These are phyloP conservation scores for Berkeleyomyces rouxiae DNA, from an alignment of 2,329 filamentous ascomycete genomes.

Conservation along the genomic window DNA sequence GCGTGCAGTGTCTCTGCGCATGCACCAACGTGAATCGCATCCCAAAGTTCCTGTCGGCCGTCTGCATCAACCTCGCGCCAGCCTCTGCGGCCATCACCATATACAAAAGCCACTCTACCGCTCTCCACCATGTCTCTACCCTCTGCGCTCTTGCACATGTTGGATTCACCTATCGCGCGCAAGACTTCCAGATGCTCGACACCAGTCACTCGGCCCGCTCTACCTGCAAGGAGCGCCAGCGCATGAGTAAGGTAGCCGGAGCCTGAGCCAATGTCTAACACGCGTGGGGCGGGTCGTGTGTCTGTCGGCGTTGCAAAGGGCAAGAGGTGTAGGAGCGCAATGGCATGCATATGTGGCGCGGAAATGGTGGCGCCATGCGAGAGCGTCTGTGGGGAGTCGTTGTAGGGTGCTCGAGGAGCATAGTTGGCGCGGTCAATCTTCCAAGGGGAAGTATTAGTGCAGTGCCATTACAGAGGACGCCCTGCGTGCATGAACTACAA, in stretches of 20 bases:
- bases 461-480: background rate
- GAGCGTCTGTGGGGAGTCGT: conserved; percentile 38
- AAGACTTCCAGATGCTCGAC: conserved; percentile 57
- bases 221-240: conserved; percentile 57
- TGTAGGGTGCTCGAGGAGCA: conserved; percentile 52
- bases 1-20: conserved; percentile 59
- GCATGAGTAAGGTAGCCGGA: conserved; percentile 79
- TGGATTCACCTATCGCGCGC: conserved; percentile 42
- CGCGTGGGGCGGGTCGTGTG: conserved; percentile 21
- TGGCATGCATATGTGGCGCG: conserved; percentile 45
- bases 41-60: conserved; percentile 43
- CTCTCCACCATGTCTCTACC: conserved; percentile 43
- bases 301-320: conserved; percentile 16
- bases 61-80: conserved; percentile 32
- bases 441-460: conserved; percentile 2
- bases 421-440: conserved; percentile 84
- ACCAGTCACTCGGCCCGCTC: conserved; percentile 57
- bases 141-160: conserved; percentile 46
- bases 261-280: conserved; percentile 61
- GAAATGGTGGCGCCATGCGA: conserved; percentile 40
- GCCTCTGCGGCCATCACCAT: conserved; percentile 57
- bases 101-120: conserved; percentile 53
- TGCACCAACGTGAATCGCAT: conserved; percentile 91
- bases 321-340: conserved; percentile 34
- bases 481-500: background rate